Conservation (phyloP, 345 rosid genomes). For the Abelmoschus esculentus region DNA sequence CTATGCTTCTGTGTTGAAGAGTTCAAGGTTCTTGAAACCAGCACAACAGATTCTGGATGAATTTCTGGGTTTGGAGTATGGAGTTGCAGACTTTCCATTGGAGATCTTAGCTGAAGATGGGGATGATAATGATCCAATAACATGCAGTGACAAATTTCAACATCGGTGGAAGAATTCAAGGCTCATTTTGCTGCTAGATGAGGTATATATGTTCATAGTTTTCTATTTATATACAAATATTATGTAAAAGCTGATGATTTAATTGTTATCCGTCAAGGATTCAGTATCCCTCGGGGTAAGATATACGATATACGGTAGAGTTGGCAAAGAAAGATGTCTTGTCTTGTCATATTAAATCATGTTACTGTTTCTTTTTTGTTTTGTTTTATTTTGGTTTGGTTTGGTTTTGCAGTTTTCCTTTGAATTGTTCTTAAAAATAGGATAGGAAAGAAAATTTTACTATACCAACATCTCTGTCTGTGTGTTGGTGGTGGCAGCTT, state of each 20-base stretch:
- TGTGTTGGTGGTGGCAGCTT: not conserved
- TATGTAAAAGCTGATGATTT: constrained; percentile 17
- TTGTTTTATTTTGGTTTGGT: constrained; percentile 12
- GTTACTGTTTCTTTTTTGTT: constrained; percentile 29
- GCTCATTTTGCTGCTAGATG: constrained; percentile 31
- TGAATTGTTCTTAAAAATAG: not conserved
- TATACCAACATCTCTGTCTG: not conserved
- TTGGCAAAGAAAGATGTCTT: constrained; percentile 29
- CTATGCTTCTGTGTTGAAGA: constrained; percentile 68
- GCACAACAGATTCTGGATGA: constrained; percentile 77
- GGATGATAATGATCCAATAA: constrained; percentile 15
- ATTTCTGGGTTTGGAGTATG: constrained; percentile 28
- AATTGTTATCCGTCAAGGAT: constrained; percentile 26
- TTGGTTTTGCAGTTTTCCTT: not conserved
- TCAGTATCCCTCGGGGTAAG: constrained; percentile 24
- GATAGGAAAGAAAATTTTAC: not conserved
- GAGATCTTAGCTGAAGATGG: constrained; percentile 13
- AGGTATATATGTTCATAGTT: constrained; percentile 22
- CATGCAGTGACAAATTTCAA: constrained; percentile 21
- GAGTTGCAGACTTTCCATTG: constrained; percentile 7
- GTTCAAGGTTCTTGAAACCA: constrained; percentile 77
- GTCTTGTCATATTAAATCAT: constrained; percentile 42
- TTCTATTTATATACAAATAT: not conserved
- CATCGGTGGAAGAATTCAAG: constrained; percentile 27
- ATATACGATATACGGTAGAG: constrained; percentile 14